Conservation (phyloP, 2,329 filamentous ascomycete species). For the Blastomyces parvus region DNA sequence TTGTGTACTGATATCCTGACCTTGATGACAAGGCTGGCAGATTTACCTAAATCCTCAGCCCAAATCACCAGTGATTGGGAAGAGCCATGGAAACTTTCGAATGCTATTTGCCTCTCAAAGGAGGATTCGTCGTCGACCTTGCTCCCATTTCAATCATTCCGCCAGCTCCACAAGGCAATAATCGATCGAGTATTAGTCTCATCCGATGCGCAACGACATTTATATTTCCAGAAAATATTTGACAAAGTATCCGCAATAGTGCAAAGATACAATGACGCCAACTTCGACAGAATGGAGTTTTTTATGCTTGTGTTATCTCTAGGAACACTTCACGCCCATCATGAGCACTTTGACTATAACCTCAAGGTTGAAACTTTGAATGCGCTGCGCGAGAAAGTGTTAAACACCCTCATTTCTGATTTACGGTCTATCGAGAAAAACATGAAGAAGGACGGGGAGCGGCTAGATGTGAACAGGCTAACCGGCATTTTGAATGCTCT, state of each 20-base stretch:
- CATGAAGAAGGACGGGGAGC: slow-evolving; percentile 25
- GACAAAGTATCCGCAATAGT: slow-evolving; percentile 23
- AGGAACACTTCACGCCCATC: slow-evolving; percentile 27
- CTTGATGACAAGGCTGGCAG: slow-evolving; percentile 32
- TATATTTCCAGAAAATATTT: slow-evolving; percentile 29
- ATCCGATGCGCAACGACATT: slow-evolving; percentile 27
- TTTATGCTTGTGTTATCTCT: slow-evolving; percentile 30
- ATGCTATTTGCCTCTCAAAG: slow-evolving; percentile 26
- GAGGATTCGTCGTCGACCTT: slow-evolving; percentile 20
- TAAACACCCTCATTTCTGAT: slow-evolving; percentile 26
- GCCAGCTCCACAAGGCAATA: slow-evolving; percentile 28
- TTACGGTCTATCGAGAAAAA: slow-evolving; percentile 29
- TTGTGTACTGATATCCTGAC: slow-evolving; percentile 24
- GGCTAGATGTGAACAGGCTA: slow-evolving; percentile 23
- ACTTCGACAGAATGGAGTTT: slow-evolving; percentile 29
- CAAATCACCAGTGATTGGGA: slow-evolving; percentile 29
- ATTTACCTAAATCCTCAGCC: slow-evolving; percentile 33
- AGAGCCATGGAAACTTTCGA: slow-evolving; percentile 29
- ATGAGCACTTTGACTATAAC: slow-evolving; percentile 22
- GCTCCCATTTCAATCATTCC: slow-evolving; percentile 21
- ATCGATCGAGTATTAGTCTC: slow-evolving; percentile 28
- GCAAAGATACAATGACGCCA: slow-evolving; percentile 25
- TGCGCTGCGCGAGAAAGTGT: slow-evolving; percentile 27
- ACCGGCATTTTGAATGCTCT: slow-evolving; percentile 31
- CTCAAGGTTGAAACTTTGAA: slow-evolving; percentile 25